Base-by-base conservation (phyloP, 352 stramenopile species). In the Phytophthora kernoviae region DNA sequence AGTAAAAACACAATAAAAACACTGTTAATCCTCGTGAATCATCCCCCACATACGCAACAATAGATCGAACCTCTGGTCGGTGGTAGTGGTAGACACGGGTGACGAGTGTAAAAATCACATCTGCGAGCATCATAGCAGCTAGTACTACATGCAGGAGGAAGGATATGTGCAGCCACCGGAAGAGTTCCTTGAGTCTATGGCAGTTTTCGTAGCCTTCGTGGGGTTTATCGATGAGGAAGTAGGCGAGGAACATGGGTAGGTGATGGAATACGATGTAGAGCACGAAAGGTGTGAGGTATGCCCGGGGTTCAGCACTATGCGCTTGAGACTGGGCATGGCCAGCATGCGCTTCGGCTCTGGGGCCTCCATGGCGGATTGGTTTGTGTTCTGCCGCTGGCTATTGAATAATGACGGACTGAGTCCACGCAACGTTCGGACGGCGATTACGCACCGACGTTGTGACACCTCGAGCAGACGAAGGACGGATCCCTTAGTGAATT, bases 301-400 rank as follows among this genome's bases (percentile, higher is more conserved):
- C 80, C 59, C 81, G 80, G 83, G 83, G 56, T 89, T 92, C n/a
- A 92, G 77, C 58, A 91, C 81, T 9, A 91, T 56, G 42, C 81
- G 81, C 66, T 88, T 88, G 22, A 91, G 46, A 50, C 60, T 81
- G 17, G 67, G 67, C 40, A 33, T 17, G 62, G 57, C 17, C 30
- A 56, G 62, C 21, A 17, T 26, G n/a, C 30, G 45, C 20, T 60
- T 69, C 12, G 53, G 24, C 46, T 76, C 63, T 39, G 68, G 64
- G 8, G 62, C 71, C 21, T 54, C 54, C 62, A 76, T 76, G 0
- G 47, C 11, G 22, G 39, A 65, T 4, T 65, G 40, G n/a, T 51
- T n/a, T 68, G 27, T 65, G 56, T 2, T 47, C 27, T n/a, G 4
- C 10, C 44, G 6, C 40, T 14, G 40, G 3, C 57, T 22, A 54